Evolutionary conservation across 1,284 basidiomycete species (phyloP), one percentile per base, ranked within the genome.

Genomic region (Apiotrichum sp.): DNA sequence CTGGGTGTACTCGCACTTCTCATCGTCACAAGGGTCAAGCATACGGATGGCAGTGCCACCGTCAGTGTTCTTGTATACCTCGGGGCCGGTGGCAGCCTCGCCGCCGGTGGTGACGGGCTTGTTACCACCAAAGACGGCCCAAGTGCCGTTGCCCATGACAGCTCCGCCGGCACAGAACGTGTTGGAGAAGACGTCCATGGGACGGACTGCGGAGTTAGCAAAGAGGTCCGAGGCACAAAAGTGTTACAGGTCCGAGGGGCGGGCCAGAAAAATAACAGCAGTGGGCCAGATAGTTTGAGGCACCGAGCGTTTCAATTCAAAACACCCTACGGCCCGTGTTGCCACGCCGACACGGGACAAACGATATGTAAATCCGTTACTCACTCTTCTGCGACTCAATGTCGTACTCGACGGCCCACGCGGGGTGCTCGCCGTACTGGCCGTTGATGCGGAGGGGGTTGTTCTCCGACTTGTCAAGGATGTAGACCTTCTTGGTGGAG

Each of bases 151-250:
- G 3, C 78, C 79, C 38, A 80, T 66, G 2, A 77, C 71, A 52
- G 70, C 73, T 14, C 80, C 80, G 48, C 78, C 79, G 6, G 78
- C 78, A 59, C 77, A 93, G 78, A 96, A 95, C 6, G 84, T 81
- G 74, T 95, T 93, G 38, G 87, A 89, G 58, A 76, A 71, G 48
- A 95, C 82, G 57, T 88, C 86, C 87, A 93, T 80, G 3, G 78
- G 64, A 39, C 78, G 75, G 61, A 53, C 58, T 55, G 53, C n/a
- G n/a, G n/a, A n/a, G n/a, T n/a, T n/a, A n/a, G n/a, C n/a, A n/a
- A n/a, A n/a, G n/a, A n/a, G n/a, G n/a, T n/a, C n/a, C n/a, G n/a
- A n/a, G n/a, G n/a, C n/a, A n/a, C n/a, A n/a, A n/a, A n/a, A n/a
- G n/a, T n/a, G n/a, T n/a, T n/a, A n/a, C n/a, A n/a, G n/a, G n/a